phyloP scores from a whole-genome alignment of 169 alveolate genomes.

The Plasmodium knowlesi region DNA sequence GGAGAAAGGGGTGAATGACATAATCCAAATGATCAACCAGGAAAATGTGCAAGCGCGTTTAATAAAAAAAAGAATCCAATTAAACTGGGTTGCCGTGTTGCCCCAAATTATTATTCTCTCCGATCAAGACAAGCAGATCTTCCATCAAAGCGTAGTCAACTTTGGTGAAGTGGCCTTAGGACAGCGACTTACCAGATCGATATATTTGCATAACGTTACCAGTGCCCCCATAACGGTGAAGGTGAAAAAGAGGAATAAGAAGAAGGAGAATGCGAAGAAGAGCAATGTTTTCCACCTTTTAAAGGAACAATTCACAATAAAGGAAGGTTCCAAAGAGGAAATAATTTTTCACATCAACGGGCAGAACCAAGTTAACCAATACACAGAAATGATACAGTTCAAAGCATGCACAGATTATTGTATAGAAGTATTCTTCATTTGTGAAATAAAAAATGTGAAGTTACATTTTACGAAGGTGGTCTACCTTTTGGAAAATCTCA shows the following conservation, averaged over 20 bases:
- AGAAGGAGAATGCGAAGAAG: neutral
- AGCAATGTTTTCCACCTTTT: constrained; percentile 13
- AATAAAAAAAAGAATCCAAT: constrained; percentile 35
- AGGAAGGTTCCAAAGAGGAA: constrained; percentile 24
- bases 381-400: constrained; percentile 57
- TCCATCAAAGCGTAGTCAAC: constrained; percentile 44
- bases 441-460: constrained; percentile 61
- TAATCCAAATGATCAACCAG: constrained; percentile 37
- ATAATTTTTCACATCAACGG: constrained; percentile 21
- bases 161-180: constrained; percentile 63
- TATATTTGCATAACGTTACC: constrained; percentile 39
- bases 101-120: constrained; percentile 55
- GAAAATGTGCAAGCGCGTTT: constrained; percentile 52
- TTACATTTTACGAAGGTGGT: constrained; percentile 16
- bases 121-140: constrained; percentile 27
- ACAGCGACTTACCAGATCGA: constrained; percentile 30
- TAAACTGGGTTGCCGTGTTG: constrained; percentile 40
- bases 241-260: neutral
- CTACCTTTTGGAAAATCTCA: constrained; percentile 44
- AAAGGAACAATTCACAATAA: constrained; percentile 40
- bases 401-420: constrained; percentile 68
- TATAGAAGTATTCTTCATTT: constrained; percentile 34
- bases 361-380: constrained; percentile 36
- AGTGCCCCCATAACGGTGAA: constrained; percentile 42
- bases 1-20: constrained; percentile 22